These are phyloP conservation scores for Collybiopsis luxurians DNA, from an alignment of 768 basidiomycete genomes.

Conservation along the genomic window DNA sequence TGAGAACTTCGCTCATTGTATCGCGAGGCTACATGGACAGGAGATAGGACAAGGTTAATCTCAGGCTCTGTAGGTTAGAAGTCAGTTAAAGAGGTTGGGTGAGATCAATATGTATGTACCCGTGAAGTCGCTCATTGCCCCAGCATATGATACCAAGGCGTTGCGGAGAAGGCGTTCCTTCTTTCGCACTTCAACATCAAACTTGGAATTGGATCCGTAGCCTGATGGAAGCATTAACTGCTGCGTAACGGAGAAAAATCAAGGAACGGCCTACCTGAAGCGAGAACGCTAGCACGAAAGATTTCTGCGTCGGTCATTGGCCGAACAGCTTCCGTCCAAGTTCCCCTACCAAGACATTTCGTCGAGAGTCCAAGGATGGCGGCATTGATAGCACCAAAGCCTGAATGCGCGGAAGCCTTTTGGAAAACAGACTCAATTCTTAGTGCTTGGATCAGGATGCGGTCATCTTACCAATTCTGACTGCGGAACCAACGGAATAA, in stretches of 20 bases:
- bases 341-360: constrained; percentile 58
- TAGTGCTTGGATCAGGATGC: too few relatives aligned
- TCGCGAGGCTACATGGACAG: constrained; percentile 55
- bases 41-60: constrained; percentile 69
- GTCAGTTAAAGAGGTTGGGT: background rate
- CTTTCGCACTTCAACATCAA: constrained; percentile 52
- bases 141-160: constrained; percentile 64
- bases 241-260: background rate
- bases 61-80: constrained; percentile 52
- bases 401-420: constrained; percentile 61
- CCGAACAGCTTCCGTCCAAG: constrained; percentile 53
- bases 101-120: constrained; percentile 30
- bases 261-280: constrained; percentile 44
- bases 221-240: constrained; percentile 30
- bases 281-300: constrained; percentile 47
- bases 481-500: constrained; percentile 70
- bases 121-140: constrained; percentile 70
- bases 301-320: constrained; percentile 70
- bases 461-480: constrained; percentile 73
- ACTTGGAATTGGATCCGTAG: constrained; percentile 51
- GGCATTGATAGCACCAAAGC: constrained; percentile 84
- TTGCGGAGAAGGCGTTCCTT: constrained; percentile 60
- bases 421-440: background rate
- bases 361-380: constrained; percentile 77
- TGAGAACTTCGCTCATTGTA: constrained; percentile 57